Evolutionary conservation across 2,329 filamentous ascomycete genomes (phyloP).

Genomic region (Colletotrichum graminicola): DNA sequence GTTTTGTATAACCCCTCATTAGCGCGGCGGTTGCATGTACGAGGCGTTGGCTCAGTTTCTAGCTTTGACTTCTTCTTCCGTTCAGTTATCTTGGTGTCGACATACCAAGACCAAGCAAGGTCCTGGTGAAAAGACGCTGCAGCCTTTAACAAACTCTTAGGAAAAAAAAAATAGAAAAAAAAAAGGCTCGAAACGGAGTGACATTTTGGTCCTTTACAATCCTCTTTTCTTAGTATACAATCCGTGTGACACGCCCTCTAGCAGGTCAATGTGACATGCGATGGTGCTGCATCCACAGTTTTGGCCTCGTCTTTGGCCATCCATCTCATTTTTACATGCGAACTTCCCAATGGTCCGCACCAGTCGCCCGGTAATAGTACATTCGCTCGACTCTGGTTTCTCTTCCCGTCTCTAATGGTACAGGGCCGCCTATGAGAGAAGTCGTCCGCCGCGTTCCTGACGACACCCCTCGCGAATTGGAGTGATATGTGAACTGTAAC

Average conservation of each 20-base stretch:
- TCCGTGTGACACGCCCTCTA: neutral
- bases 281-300: too few species aligned
- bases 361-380: constrained; percentile 2
- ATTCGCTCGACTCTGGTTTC: neutral
- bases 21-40: constrained; percentile 29
- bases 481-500: neutral
- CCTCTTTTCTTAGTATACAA: constrained; percentile 30
- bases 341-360: neutral
- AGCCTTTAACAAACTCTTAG: neutral
- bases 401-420: neutral
- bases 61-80: neutral
- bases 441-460: neutral
- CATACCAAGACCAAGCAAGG: neutral
- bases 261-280: neutral
- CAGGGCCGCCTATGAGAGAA: neutral
- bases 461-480: neutral
- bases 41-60: constrained; percentile 17
- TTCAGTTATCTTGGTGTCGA: neutral
- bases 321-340: constrained; percentile 1
- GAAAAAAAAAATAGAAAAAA: neutral
- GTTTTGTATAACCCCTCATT: constrained; percentile 7
- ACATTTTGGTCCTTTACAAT: constrained; percentile 19
- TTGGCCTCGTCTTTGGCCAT: neutral
- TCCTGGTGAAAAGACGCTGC: neutral
- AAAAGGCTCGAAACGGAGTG: constrained; percentile 20